Percentiles rank a stretch among this genome's conserved stretches.
Evolutionary conservation across 1,139 yeast species (phyloP).

Genomic region (Sugiyamaella novakii): DNA sequence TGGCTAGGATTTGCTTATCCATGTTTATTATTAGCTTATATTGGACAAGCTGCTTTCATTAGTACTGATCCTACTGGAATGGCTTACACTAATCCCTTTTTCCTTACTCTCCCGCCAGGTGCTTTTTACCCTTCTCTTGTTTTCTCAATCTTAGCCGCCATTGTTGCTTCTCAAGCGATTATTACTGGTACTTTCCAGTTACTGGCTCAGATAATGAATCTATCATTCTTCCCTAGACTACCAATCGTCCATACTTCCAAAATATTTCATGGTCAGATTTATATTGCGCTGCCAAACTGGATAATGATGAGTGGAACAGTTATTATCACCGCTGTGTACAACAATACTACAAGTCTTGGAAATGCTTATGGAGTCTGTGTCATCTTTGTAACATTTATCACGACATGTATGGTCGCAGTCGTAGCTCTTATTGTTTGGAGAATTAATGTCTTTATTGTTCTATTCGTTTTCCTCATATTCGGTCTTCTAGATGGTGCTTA

Average conservation of each 20-base stretch:
- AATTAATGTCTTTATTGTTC: constrained; percentile 43
- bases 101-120: constrained; percentile 53
- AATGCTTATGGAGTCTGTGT: constrained; percentile 65
- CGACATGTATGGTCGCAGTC: constrained; percentile 51
- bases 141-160: constrained; percentile 56
- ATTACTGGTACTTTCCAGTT: constrained; percentile 59
- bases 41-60: constrained; percentile 61
- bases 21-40: constrained; percentile 52
- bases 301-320: constrained; percentile 54
- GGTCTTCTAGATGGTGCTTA: constrained; percentile 52
- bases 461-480: constrained; percentile 46
- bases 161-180: constrained; percentile 63
- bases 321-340: constrained; percentile 55
- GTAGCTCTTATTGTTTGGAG: constrained; percentile 53
- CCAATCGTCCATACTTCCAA: constrained; percentile 50
- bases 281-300: constrained; percentile 54
- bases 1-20: constrained; percentile 54
- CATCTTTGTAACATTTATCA: constrained; percentile 55
- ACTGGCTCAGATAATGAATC: constrained; percentile 52
- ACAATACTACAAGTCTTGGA: constrained; percentile 53
- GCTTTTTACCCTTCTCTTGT: constrained; percentile 57
- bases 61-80: constrained; percentile 47
- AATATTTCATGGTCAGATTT: constrained; percentile 51
- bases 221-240: constrained; percentile 58
- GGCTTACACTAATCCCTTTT: constrained; percentile 50